Evolutionary conservation across 257 asterid species (phyloP).

Genomic region (Mitragyna speciosa): DNA sequence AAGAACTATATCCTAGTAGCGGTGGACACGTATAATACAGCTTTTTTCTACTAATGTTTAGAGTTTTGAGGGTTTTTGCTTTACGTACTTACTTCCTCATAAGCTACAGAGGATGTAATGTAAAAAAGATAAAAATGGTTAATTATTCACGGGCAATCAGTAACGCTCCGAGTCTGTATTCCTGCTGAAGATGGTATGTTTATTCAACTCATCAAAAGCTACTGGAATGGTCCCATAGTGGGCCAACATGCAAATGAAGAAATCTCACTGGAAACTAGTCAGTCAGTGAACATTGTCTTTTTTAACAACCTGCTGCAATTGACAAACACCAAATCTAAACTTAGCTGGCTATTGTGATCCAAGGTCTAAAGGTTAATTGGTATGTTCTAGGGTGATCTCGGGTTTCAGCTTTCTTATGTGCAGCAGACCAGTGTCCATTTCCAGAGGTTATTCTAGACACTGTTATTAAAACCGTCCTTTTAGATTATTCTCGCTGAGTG

Average conservation of each 20-base stretch:
- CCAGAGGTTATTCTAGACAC: conserved; percentile 41
- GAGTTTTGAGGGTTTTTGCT: too few species aligned
- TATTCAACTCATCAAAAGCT: conserved; percentile 21
- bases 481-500: conserved; percentile 50
- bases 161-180: neutral
- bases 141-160: neutral
- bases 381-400: conserved; percentile 33
- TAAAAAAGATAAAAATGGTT: neutral
- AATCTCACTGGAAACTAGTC: conserved; percentile 37
- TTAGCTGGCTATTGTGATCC: conserved; percentile 57
- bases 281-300: conserved; percentile 44
- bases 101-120: too few species aligned
- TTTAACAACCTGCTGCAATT: conserved; percentile 42
- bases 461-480: conserved; percentile 45
- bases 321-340: conserved; percentile 52
- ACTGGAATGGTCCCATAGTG: conserved; percentile 54
- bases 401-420: conserved; percentile 36
- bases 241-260: conserved; percentile 63
- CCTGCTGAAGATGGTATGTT: conserved; percentile 18
- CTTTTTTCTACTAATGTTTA: too few species aligned
- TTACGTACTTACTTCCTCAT: too few species aligned
- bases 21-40: too few species aligned
- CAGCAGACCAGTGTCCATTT: conserved; percentile 54
- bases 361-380: conserved; percentile 18
- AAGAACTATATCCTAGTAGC: too few species aligned